These are phyloP conservation scores for Westerdykella ornata DNA, from an alignment of 2,329 filamentous ascomycete species.

Conservation along the genomic window DNA sequence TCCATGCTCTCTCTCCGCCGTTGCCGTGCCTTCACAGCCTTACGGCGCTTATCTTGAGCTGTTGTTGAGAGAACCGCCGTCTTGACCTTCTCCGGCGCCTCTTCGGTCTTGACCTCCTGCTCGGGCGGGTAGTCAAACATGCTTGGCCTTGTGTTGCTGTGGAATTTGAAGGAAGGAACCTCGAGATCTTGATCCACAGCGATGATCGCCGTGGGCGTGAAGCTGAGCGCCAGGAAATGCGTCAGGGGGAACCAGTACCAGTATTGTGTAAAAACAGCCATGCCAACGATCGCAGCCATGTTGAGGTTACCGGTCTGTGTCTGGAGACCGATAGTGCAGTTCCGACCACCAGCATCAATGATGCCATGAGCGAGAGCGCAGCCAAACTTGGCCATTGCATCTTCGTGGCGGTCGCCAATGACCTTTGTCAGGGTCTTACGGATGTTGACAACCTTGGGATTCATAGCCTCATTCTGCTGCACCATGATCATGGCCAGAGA, in stretches of 20 bases:
- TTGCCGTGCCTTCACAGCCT: constrained; percentile 87
- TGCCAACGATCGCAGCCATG: constrained; percentile 96
- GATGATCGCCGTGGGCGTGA: constrained; percentile 94
- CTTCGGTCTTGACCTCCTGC: constrained; percentile 89
- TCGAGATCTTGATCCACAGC: constrained; percentile 90
- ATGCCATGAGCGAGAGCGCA: constrained; percentile 91
- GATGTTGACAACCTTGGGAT: constrained; percentile 86
- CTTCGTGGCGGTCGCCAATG: constrained; percentile 88
- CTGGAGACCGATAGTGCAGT: constrained; percentile 96
- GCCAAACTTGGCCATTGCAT: constrained; percentile 99
- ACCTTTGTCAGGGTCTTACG: constrained; percentile 94
- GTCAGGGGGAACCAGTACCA: constrained; percentile 99
- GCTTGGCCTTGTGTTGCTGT: constrained; percentile 89
- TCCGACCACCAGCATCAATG: constrained; percentile 94
- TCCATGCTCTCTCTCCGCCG: constrained; percentile 93
- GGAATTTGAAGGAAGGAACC: constrained; percentile 89
- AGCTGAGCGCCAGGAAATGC: constrained; percentile 91
- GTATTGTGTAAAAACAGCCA: constrained; percentile 97
- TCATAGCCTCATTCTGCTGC: constrained; percentile 99
- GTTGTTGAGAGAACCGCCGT: constrained; percentile 95
- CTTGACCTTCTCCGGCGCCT: constrained; percentile 87
- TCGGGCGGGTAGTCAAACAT: constrained; percentile 97
- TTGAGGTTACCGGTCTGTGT: constrained; percentile 98
- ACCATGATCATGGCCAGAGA: constrained; percentile 96
- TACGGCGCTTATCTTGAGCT: constrained; percentile 89